Base-by-base conservation (phyloP, 2,329 filamentous ascomycete genomes). In the Bretziella fagacearum region DNA sequence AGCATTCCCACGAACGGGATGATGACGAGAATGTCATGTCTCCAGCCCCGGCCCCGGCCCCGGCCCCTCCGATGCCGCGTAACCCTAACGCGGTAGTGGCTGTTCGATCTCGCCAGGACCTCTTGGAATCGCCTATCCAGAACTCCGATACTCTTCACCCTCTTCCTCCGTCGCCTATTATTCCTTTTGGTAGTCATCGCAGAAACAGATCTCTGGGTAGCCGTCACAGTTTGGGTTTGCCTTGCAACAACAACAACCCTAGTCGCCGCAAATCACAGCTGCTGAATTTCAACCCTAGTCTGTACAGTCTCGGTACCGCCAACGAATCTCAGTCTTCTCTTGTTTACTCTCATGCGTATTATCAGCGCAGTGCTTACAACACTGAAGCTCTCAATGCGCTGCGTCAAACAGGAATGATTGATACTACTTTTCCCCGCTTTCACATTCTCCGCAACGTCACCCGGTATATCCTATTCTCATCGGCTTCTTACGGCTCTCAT, bases 391-490 rank as follows among this genome's bases (percentile, higher is more conserved):
- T 77, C 3, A 62, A 64, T 35, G 65, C 61, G 0, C 61, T 77
- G 2, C 62, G 69, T 1, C 62, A 62, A 25, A 71, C 70, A 1
- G 75, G 76, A 1, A 65, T 63, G 40, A 65, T 78, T 1, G 66
- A 71, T 27, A 73, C 73, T 1, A 67, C 74, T 42, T 80, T 79
- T 44, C 77, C 77, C 0, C 59, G 64, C 3, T 68, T 67, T 26
- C 76, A 78, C 53, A 62, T 81, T 6, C 62, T 79, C 7, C 65
- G 68, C 26, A 81, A 79, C 54, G 73, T 80, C 20, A 71, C 70
- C 2, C 66, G 77, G 29, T 81, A 79, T 52, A 77, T 80, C 63
- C 68, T 73, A 2, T 81, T 78, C 54, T 75, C 77, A 1, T 79
- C 77, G 1, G 77, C 77, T 1, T 74, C 74, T 0, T 81, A 81